Evolutionary conservation across 352 stramenopile species (phyloP).

Genomic region (Thraustochytrium striatum): DNA sequence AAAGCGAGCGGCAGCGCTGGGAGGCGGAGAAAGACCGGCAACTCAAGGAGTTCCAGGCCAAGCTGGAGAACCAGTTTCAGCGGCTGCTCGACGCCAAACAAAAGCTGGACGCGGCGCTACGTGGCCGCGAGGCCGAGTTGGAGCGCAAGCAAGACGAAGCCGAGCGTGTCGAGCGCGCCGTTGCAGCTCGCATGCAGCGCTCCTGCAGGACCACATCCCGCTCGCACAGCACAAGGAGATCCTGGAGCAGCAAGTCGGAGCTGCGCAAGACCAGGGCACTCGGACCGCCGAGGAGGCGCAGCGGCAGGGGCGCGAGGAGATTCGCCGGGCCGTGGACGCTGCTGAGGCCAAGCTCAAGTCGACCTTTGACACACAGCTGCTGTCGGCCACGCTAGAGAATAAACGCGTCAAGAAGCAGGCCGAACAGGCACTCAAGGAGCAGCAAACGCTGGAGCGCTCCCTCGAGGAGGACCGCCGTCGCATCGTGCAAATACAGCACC

Average conservation of each 20-base stretch:
- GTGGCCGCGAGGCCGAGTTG: not conserved
- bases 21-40: conserved; percentile 28
- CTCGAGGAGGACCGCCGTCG: not conserved
- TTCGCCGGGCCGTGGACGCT: not conserved
- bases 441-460: not conserved
- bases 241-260: not conserved
- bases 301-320: not conserved
- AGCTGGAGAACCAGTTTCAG: conserved; percentile 18
- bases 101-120: not conserved
- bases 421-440: not conserved
- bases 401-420: not conserved
- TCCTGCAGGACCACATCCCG: conserved; percentile 34
- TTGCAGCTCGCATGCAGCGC: conserved; percentile 1
- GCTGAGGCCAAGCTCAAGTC: not conserved
- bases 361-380: not conserved
- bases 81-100: conserved; percentile 36
- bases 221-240: conserved; percentile 27
- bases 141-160: conserved; percentile 7
- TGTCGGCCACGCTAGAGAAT: not conserved
- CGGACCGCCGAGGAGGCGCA: not conserved
- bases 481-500: not conserved
- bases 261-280: not conserved
- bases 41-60: not conserved
- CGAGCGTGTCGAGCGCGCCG: conserved; percentile 14
- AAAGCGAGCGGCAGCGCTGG: conserved; percentile 1